Percentiles rank a stretch among this genome's conserved stretches.
phyloP scores from a whole-genome alignment of 2,329 filamentous ascomycete genomes.

The Paecilomyces niveus region DNA sequence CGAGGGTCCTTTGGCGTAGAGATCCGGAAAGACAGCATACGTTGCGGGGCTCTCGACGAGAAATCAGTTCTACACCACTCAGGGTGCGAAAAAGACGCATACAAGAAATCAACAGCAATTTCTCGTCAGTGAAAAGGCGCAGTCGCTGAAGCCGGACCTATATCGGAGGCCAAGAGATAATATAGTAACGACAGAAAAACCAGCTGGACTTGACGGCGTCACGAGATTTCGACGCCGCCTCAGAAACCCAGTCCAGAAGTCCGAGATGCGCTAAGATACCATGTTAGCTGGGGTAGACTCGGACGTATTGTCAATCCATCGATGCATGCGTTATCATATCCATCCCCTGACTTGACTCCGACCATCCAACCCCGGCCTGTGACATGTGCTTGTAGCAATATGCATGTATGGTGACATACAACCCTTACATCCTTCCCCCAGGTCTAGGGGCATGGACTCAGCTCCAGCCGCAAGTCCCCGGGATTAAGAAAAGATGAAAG shows the following conservation, averaged over 20 bases:
- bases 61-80: background rate
- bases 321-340: background rate
- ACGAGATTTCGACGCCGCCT: background rate
- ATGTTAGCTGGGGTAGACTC: background rate
- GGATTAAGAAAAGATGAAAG: background rate
- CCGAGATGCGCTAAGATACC: background rate
- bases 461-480: background rate
- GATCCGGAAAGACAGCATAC: background rate
- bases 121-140: background rate
- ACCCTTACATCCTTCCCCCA: background rate
- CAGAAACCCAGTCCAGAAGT: background rate
- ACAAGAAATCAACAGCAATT: background rate
- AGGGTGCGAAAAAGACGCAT: background rate
- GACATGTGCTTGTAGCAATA: background rate
- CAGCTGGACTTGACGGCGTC: background rate
- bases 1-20: background rate
- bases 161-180: background rate
- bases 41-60: background rate
- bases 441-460: background rate
- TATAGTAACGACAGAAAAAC: background rate
- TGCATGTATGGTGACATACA: background rate
- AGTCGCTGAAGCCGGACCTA: background rate
- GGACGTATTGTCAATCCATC: background rate
- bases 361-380: background rate
- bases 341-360: background rate